phyloP scores from a whole-genome alignment of 768 basidiomycete species.

The Inosperma sp. region DNA sequence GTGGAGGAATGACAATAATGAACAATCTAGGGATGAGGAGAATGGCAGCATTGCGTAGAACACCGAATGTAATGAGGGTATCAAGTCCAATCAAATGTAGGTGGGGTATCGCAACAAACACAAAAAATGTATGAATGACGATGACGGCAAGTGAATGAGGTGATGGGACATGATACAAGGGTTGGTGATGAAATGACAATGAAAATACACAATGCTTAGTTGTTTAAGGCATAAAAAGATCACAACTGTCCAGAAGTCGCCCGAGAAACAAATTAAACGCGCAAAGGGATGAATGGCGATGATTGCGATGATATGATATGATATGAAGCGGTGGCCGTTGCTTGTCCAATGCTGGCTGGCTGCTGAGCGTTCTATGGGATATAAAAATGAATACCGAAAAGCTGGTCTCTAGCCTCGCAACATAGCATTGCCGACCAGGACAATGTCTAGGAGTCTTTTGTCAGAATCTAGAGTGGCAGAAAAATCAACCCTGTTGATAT shows the following conservation, averaged over 20 bases:
- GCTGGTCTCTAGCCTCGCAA: no score
- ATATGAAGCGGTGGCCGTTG: slow-evolving; percentile 6
- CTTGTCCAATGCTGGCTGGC: slow-evolving; percentile 8
- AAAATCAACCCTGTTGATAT: slow-evolving; percentile 6
- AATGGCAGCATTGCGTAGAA: slow-evolving; percentile 5
- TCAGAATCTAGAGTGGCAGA: slow-evolving; percentile 4
- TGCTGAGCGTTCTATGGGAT: slow-evolving; percentile 3
- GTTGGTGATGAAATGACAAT: slow-evolving; percentile 7
- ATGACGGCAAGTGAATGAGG: not conserved
- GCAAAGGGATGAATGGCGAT: not conserved
- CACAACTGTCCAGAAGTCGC: slow-evolving; percentile 3
- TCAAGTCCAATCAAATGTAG: slow-evolving; percentile 16
- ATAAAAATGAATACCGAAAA: slow-evolving; percentile 3
- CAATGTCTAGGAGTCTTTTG: slow-evolving; percentile 5
- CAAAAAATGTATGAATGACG: slow-evolving; percentile 2
- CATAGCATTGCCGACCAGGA: slow-evolving; percentile 7
- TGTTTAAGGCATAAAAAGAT: not conserved
- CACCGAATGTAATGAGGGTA: slow-evolving; percentile 10
- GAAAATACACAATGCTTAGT: slow-evolving; percentile 9
- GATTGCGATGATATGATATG: not conserved
- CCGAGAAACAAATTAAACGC: not conserved
- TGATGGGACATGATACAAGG: slow-evolving; percentile 9
- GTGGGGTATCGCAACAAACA: slow-evolving; percentile 13
- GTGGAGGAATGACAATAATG: slow-evolving; percentile 6
- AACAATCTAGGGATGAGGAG: slow-evolving; percentile 3